phyloP scores from a whole-genome alignment of 192 early-diverging fungal genomes.

The Coemansia pectinata region DNA sequence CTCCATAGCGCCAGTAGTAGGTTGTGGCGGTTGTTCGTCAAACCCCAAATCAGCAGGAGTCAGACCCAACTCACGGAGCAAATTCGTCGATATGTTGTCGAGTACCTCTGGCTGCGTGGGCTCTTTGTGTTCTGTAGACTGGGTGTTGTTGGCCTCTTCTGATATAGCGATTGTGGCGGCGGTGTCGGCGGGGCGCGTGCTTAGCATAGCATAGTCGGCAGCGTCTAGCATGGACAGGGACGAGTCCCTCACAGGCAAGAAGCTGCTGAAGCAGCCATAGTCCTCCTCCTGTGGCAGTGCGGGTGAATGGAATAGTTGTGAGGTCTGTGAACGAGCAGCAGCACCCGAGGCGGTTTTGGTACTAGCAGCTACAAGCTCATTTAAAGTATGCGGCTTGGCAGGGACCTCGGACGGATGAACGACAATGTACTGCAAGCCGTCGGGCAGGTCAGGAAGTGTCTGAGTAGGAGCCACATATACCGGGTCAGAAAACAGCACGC shows the following conservation, averaged over 20 bases:
- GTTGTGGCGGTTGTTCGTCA: background rate
- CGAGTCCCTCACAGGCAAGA: constrained; percentile 40
- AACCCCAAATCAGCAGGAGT: constrained; percentile 19
- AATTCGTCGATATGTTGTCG: constrained; percentile 10
- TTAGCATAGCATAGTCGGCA: background rate
- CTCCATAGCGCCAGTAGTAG: constrained; percentile 1
- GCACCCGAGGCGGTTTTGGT: background rate
- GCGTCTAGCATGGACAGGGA: constrained; percentile 16
- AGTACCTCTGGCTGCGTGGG: background rate
- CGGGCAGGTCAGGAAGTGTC: constrained; percentile 41
- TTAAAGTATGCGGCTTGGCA: constrained; percentile 15
- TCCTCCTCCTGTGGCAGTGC: constrained; percentile 21
- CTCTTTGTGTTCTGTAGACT: background rate
- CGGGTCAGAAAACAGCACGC: constrained; percentile 51
- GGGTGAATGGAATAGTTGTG: background rate
- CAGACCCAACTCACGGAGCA: constrained; percentile 21
- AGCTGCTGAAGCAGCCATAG: constrained; percentile 41
- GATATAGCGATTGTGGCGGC: background rate
- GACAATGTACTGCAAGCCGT: constrained; percentile 45
- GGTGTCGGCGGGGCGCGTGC: background rate
- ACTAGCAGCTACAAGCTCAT: constrained; percentile 16
- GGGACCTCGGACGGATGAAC: constrained; percentile 32
- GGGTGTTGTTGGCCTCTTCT: too few relatives aligned
- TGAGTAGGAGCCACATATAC: constrained; percentile 27
- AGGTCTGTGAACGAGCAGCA: background rate